Evolutionary conservation across 305 asterid genomes (phyloP).

Genomic region (Fraxinus sp.): DNA sequence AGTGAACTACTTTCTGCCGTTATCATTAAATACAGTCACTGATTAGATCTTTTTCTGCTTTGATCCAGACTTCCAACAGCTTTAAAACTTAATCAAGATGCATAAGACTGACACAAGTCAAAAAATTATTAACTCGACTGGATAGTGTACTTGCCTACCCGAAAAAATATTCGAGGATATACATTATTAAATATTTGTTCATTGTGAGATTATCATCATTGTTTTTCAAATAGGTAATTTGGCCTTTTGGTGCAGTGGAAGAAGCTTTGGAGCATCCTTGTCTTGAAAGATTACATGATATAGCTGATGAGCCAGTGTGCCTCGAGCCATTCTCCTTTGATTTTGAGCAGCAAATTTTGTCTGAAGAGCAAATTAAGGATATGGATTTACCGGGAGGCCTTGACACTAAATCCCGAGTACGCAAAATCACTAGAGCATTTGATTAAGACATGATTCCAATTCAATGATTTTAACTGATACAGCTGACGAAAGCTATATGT

Average conservation of each 20-base stretch:
- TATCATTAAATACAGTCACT: background rate
- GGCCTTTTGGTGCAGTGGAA: conserved; percentile 53
- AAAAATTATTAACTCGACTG: background rate
- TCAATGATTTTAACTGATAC: background rate
- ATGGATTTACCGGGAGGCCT: conserved; percentile 80
- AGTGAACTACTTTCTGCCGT: background rate
- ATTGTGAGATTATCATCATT: background rate
- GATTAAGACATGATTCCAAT: background rate
- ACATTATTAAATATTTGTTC: background rate
- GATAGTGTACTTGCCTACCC: background rate
- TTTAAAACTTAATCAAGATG: background rate
- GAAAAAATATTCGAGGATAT: background rate
- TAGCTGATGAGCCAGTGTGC: conserved; percentile 81
- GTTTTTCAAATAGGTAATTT: background rate
- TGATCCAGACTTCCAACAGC: background rate
- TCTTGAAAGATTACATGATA: conserved; percentile 71
- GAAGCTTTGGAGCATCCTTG: conserved; percentile 82
- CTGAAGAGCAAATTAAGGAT: conserved; percentile 91
- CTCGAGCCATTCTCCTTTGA: conserved; percentile 61
- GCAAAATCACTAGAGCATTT: conserved; percentile 26
- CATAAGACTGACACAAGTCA: background rate
- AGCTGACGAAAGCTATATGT: background rate
- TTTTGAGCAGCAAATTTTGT: conserved; percentile 65
- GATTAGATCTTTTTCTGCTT: background rate
- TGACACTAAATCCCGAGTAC: conserved; percentile 60